These are phyloP conservation scores for Capsicum rhomboideum DNA, from an alignment of 257 asterid species.

Conservation along the genomic window DNA sequence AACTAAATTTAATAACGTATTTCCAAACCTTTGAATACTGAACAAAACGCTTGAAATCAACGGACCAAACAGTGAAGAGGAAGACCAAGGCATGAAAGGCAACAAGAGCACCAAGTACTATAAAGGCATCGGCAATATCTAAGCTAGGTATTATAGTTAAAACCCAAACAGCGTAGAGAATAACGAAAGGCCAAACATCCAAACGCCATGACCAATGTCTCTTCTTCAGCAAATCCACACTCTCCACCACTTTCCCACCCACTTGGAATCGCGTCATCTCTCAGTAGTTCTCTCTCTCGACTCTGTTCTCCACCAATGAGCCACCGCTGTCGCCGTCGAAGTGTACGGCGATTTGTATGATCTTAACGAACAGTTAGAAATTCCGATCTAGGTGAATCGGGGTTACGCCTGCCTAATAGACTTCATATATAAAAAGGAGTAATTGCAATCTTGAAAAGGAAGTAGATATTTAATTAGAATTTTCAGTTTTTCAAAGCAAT, in stretches of 20 bases:
- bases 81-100: slow-evolving; percentile 63
- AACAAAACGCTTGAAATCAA: slow-evolving; percentile 76
- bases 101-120: slow-evolving; percentile 56
- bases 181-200: slow-evolving; percentile 79
- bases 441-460: neutral
- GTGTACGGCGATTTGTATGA: neutral
- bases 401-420: neutral
- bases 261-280: slow-evolving; percentile 72
- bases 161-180: slow-evolving; percentile 68
- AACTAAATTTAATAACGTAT: neutral
- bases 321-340: neutral
- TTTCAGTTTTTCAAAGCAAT: neutral
- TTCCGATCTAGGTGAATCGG: neutral
- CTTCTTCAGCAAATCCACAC: slow-evolving; percentile 69
- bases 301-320: neutral
- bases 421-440: neutral
- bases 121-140: slow-evolving; percentile 71
- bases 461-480: neutral
- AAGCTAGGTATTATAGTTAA: slow-evolving; percentile 64
- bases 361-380: neutral
- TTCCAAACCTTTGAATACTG: slow-evolving; percentile 90
- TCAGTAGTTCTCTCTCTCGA: neutral
- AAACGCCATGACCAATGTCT: slow-evolving; percentile 87
- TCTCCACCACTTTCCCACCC: slow-evolving; percentile 96
- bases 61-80: slow-evolving; percentile 92